Conservation (phyloP, 306 rosid species). For the Luffa acutangula region DNA sequence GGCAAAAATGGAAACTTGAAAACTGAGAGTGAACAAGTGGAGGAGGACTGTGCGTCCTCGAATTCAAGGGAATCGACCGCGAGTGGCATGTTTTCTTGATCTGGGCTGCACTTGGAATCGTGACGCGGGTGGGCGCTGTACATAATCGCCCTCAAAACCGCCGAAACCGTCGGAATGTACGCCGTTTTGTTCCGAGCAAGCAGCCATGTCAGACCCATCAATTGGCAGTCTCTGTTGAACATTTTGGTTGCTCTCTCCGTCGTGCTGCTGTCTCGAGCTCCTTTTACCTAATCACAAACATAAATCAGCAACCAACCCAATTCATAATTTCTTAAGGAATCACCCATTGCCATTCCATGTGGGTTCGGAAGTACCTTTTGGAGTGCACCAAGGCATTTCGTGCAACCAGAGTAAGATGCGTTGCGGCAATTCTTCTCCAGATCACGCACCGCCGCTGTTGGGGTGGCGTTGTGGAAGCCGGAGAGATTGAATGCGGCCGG, state of each 20-base stretch:
- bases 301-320: not conserved
- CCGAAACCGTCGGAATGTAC: constrained; percentile 93
- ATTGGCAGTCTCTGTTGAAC: constrained; percentile 84
- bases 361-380: constrained; percentile 40
- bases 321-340: not conserved
- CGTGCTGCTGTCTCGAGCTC: constrained; percentile 16
- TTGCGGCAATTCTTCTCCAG: constrained; percentile 66
- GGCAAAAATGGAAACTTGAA: constrained; percentile 16
- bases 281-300: constrained; percentile 30
- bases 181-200: constrained; percentile 80
- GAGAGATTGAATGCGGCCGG: constrained; percentile 79
- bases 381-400: constrained; percentile 66
- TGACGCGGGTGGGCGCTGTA: constrained; percentile 79
- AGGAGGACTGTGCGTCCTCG: constrained; percentile 22
- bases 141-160: constrained; percentile 89
- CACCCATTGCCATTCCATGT: not conserved
- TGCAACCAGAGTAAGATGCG: constrained; percentile 81
- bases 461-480: constrained; percentile 47
- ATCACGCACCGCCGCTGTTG: constrained; percentile 55
- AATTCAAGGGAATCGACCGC: constrained; percentile 92
- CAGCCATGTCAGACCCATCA: constrained; percentile 96
- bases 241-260: constrained; percentile 60
- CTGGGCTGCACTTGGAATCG: constrained; percentile 83
- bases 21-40: constrained; percentile 21
- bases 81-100: constrained; percentile 96